Conservation (phyloP, 75 land plant species). For the Pinus taeda region DNA sequence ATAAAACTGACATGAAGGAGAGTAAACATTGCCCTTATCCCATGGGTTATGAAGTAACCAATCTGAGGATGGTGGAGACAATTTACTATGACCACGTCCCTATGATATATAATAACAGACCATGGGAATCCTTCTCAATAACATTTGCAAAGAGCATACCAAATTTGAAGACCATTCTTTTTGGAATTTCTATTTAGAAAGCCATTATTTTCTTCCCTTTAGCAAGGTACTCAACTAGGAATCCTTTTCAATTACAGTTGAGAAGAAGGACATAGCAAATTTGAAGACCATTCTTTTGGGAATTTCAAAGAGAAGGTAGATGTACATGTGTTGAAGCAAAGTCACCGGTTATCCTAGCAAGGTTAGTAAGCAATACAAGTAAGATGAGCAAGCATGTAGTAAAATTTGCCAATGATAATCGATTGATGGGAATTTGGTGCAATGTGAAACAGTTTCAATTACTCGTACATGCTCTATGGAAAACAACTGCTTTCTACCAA, state of each 20-base stretch:
- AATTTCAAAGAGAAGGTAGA: constrained; percentile 45
- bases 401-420: too few relatives aligned
- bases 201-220: constrained; percentile 79
- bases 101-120: constrained; percentile 29
- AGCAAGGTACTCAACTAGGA: constrained; percentile 76
- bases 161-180: too few relatives aligned
- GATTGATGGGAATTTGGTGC: too few relatives aligned
- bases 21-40: constrained; percentile 84
- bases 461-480: too few relatives aligned
- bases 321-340: constrained; percentile 33
- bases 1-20: constrained; percentile 68
- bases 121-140: too few relatives aligned
- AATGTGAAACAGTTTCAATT: too few relatives aligned
- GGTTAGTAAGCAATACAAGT: constrained; percentile 32
- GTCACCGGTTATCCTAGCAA: constrained; percentile 14
- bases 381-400: too few relatives aligned
- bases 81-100: constrained; percentile 83
- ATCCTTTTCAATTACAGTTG: constrained; percentile 67
- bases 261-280: constrained; percentile 69
- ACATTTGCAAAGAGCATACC: too few relatives aligned
- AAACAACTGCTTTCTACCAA: too few relatives aligned
- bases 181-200: constrained; percentile 28
- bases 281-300: constrained; percentile 57
- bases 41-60: constrained; percentile 82
- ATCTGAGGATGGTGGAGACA: constrained; percentile 79